Evolutionary conservation across 192 early-diverging fungal species (phyloP).

Genomic region (Coemansia sp.): DNA sequence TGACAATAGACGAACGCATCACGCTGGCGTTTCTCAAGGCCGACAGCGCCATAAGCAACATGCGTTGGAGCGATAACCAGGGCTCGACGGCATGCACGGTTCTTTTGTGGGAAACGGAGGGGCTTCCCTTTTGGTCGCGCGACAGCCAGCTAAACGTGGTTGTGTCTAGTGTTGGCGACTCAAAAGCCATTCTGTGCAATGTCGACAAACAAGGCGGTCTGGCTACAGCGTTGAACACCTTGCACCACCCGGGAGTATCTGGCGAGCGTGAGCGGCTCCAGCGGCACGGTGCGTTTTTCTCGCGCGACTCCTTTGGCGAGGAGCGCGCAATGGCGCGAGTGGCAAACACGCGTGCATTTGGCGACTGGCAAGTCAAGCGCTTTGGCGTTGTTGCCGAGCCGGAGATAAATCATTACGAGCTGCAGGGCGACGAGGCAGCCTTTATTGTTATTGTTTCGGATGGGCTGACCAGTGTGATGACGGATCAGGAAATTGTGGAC

Average conservation of each 20-base stretch:
- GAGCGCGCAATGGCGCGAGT: conserved; percentile 67
- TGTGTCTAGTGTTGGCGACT: conserved; percentile 73
- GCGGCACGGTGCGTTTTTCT: conserved; percentile 69
- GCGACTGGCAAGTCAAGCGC: conserved; percentile 68
- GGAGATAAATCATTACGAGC: conserved; percentile 57
- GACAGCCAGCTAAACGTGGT: conserved; percentile 61
- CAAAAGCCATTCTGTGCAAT: conserved; percentile 48
- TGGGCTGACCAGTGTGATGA: conserved; percentile 69
- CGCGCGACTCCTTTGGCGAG: conserved; percentile 75
- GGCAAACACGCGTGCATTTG: conserved; percentile 68
- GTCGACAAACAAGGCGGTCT: conserved; percentile 63
- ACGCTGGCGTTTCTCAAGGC: conserved; percentile 64
- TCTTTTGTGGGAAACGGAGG: conserved; percentile 64
- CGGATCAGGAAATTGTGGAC: conserved; percentile 74
- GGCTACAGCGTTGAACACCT: conserved; percentile 59
- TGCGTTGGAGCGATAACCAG: conserved; percentile 55
- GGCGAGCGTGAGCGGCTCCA: conserved; percentile 65
- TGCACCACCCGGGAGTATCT: conserved; percentile 67
- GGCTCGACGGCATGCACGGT: conserved; percentile 71
- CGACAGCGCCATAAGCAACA: conserved; percentile 56
- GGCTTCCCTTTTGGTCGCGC: conserved; percentile 66
- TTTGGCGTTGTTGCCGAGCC: conserved; percentile 75
- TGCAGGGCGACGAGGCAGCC: conserved; percentile 63
- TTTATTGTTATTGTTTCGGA: conserved; percentile 72
- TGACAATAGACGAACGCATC: conserved; percentile 70